Evolutionary conservation across 371 early-diverging fungal species (phyloP).

Genomic region (Actinomortierella ambigua): DNA sequence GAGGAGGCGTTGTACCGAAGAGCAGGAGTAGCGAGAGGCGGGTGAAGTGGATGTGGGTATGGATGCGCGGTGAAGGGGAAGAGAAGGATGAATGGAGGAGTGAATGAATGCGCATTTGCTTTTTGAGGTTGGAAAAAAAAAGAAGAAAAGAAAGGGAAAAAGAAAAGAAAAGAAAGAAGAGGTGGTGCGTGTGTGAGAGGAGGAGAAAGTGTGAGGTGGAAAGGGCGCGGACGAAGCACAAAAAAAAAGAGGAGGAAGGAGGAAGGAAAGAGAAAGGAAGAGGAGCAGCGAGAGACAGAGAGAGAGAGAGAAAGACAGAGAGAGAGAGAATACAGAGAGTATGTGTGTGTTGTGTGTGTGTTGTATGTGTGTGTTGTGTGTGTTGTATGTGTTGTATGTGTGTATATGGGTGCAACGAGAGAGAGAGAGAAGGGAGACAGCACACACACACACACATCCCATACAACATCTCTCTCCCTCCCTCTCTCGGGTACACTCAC

Average conservation of each 20-base stretch:
- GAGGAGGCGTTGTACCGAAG: too few relatives aligned
- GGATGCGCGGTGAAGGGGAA: too few relatives aligned
- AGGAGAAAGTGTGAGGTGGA: not conserved
- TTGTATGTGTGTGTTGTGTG: not conserved
- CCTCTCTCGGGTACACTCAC: not conserved
- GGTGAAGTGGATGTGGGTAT: too few relatives aligned
- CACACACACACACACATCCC: not conserved
- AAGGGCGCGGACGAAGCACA: not conserved
- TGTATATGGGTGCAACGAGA: too few relatives aligned
- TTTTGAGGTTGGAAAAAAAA: too few relatives aligned
- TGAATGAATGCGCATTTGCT: too few relatives aligned
- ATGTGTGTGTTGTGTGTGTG: not conserved
- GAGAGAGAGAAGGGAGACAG: not conserved
- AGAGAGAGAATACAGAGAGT: not conserved
- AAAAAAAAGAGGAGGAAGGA: not conserved
- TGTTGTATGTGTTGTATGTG: too few relatives aligned
- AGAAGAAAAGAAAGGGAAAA: not conserved
- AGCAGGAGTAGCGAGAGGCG: too few relatives aligned
- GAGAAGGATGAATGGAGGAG: too few relatives aligned
- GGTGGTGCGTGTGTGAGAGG: too few relatives aligned
- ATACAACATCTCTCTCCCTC: not conserved
- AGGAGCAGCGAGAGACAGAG: not conserved
- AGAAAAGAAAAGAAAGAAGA: slow-evolving; percentile 2
- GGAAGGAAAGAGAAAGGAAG: not conserved
- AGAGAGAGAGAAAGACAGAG: not conserved